Evolutionary conservation across 768 basidiomycete species (phyloP).

Genomic region (Cyclocybe cylindracea): DNA sequence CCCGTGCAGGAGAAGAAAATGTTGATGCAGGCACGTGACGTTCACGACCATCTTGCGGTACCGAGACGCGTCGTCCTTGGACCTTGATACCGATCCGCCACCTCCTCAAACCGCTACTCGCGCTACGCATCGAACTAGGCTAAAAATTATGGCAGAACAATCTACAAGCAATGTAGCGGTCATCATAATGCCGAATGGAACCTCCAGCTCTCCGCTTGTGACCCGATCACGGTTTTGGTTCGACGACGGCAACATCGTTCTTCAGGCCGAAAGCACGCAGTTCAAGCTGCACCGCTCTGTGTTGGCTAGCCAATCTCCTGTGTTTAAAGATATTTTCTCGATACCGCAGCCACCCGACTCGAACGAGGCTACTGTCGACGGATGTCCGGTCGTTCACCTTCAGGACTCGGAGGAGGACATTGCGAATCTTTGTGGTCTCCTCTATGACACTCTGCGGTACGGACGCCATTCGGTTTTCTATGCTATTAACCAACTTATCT

Average conservation of each 20-base stretch:
- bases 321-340: background rate
- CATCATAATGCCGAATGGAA: no score
- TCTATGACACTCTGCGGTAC: no score
- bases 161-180: background rate
- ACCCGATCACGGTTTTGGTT: constrained; percentile 3
- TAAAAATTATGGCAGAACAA: background rate
- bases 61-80: background rate
- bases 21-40: no score
- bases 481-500: no score
- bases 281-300: constrained; percentile 9
- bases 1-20: background rate
- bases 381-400: no score
- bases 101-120: background rate
- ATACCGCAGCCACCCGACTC: no score
- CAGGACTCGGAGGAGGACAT: no score
- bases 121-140: background rate
- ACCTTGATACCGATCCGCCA: background rate
- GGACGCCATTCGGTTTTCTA: no score
- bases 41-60: background rate
- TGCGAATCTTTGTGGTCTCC: no score
- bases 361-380: no score
- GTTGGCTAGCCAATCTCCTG: background rate
- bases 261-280: constrained; percentile 4
- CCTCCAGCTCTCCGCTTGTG: background rate
- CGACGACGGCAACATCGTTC: constrained; percentile 13